Base-by-base conservation (phyloP, 2,329 filamentous ascomycete species). In the Paramyrothecium roridum region DNA sequence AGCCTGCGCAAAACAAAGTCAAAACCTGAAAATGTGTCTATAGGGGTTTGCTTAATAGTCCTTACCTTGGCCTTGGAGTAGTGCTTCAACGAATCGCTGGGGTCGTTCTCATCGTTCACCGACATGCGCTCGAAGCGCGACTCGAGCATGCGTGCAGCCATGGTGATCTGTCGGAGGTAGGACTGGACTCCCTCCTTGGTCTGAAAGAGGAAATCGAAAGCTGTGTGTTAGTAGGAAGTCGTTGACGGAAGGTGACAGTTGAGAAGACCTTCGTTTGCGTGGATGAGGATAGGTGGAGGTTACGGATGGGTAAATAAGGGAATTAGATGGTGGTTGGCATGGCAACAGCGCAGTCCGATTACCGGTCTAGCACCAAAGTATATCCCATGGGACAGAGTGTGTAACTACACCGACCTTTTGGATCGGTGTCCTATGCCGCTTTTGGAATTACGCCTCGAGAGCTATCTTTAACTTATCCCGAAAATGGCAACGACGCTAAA, bases 91-190 rank as follows among this genome's bases (percentile, higher is more conserved):
- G 75, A 77, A 59, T 84, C 80, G 54, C 76, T 76, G 33, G 78
- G 74, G 56, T 91, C 88, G 68, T 93, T 96, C 74, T 96, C 93
- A 68, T 97, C 93, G 65, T 90, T 88, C 59, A 97, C 90, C 20
- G 90, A 88, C 76, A 97, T 84, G 73, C 87, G 88, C 85, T 96
- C 92, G 68, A 98, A 91, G 65, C 90, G 90, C 74, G 89, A 80
- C 76, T 97, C 93, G 49, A 98, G 80, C 52, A 85, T 86, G 64
- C 90, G 85, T 56, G 89, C 84, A 61, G 93, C 85, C 89, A 93
- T 86, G 57, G 59, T 63, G 55, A 53, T 23, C 30, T 43, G 45
- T 37, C 10, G 20, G 7, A 16, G n/a, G n/a, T 13, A 16, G 13
- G 16, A 13, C 37, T 43, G 37, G n/a, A 43, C 13, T 43, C n/a